phyloP scores from a whole-genome alignment of 768 basidiomycete species.

The Leccinum subtestaceum region DNA sequence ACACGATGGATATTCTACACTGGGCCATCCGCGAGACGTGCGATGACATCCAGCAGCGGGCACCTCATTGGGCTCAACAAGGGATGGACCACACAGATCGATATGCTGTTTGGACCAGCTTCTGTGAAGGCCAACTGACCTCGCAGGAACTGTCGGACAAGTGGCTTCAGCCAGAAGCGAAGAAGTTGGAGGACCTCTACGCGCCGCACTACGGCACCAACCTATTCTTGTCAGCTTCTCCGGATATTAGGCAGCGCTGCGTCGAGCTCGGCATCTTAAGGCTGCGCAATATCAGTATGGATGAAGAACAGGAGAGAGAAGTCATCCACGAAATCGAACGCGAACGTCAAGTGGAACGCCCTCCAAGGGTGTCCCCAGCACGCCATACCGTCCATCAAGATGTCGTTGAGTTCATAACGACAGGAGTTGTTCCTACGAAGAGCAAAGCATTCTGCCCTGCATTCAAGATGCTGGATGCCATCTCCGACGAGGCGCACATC shows the following conservation, averaged over 20 bases:
- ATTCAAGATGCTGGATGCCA: slow-evolving; percentile 7
- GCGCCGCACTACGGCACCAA: too few species aligned
- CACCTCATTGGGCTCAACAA: too few species aligned
- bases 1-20: too few species aligned
- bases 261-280: slow-evolving; percentile 6
- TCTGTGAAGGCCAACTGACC: slow-evolving; percentile 4
- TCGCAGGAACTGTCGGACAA: slow-evolving; percentile 8
- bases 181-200: slow-evolving; percentile 31
- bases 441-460: slow-evolving; percentile 24
- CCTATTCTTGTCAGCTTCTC: background rate
- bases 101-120: slow-evolving; percentile 21
- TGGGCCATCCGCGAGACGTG: too few species aligned
- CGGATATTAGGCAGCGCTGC: slow-evolving; percentile 4
- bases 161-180: slow-evolving; percentile 44
- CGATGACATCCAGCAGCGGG: too few species aligned
- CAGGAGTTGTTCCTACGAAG: slow-evolving; percentile 23
- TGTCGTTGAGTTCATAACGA: slow-evolving; percentile 26
- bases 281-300: background rate
- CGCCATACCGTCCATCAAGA: slow-evolving; percentile 22
- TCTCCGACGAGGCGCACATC: slow-evolving; percentile 17
- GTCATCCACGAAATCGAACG: slow-evolving; percentile 43
- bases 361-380: slow-evolving; percentile 25
- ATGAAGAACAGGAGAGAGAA: slow-evolving; percentile 44
- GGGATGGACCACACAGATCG: slow-evolving; percentile 30
- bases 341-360: slow-evolving; percentile 40